Base-by-base conservation (phyloP, 2,329 filamentous ascomycete species). In the Magnaporthiopsis incrustans region DNA sequence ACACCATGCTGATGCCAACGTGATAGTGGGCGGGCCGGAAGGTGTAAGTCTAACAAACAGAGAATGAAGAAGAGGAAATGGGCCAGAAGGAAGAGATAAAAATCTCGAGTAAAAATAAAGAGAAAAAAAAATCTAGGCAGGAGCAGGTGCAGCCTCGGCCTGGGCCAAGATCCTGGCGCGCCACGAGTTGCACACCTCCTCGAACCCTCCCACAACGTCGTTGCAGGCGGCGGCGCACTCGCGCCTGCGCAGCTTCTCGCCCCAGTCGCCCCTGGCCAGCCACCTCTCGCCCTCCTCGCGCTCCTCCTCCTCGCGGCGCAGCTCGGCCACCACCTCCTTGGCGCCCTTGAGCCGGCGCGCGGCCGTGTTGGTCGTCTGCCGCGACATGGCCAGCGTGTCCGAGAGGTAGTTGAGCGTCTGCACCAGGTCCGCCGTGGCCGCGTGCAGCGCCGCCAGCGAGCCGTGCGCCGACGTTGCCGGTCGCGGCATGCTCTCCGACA, bases 381-480 rank as follows among this genome's bases (percentile, higher is more conserved):
- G 88, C 38, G 90, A 92, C 89, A 98, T 97, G 76, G 98, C 94
- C 44, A 99, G 81, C 4, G 91, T 93, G 74, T 99, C 95, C 8
- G 91, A 92, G 5, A 99, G 81, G 68, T 92, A 89, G 69, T 91
- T 92, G 60, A 99, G 84, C 8, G 91, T 91, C 70, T 91, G 85
- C 11, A 94, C 85, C 33, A 94, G 79, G 67, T 92, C 89, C 32
- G 85, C 80, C 0, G 90, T 93, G 67, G 91, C 81, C 8, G 84
- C 81, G 72, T 91, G 88, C 62, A 94, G 81, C 27, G 85, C 82
- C 65, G 86, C 82, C 59, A 93, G 78, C 12, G 89, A 90, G 69
- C 82, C 81, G 69, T 89, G 83, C 1, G 86, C 85, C 18, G 83
- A 72, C 67, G 89, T 83, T 57, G 83, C 82, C 4, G 85, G 84